Evolutionary conservation across 176 grass and related monocot species (phyloP).

Genomic region (Oryza meyeriana): DNA sequence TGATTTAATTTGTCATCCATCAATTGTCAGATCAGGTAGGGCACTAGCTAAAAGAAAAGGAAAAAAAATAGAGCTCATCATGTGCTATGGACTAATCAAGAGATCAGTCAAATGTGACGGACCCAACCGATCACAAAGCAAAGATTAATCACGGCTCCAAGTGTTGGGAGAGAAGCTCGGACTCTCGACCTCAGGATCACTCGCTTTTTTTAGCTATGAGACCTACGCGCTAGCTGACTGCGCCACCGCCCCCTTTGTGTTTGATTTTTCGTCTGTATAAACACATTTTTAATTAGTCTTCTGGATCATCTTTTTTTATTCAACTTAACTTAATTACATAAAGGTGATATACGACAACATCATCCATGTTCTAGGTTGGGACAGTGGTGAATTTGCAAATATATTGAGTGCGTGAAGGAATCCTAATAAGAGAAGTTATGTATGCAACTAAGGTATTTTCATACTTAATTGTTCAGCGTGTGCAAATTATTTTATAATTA

Average conservation of each 20-base stretch:
- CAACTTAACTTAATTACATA: too few species aligned
- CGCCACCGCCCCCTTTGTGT: constrained; percentile 36
- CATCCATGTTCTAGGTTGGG: background rate
- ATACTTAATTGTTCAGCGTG: too few species aligned
- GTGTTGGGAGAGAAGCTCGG: constrained; percentile 62
- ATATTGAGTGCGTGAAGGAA: too few species aligned
- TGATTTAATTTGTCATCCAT: too few species aligned
- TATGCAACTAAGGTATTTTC: too few species aligned
- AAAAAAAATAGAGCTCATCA: background rate
- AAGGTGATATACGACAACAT: too few species aligned
- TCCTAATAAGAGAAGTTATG: too few species aligned
- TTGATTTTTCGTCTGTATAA: background rate
- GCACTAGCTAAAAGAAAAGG: background rate
- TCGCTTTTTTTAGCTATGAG: constrained; percentile 45
- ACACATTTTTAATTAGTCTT: background rate
- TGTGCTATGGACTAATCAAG: constrained; percentile 19
- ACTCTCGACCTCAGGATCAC: constrained; percentile 80
- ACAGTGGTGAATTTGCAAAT: background rate
- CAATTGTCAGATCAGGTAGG: too few species aligned
- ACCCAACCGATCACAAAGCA: constrained; percentile 10
- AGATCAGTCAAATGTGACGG: constrained; percentile 5
- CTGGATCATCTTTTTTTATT: too few species aligned
- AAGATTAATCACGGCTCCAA: background rate
- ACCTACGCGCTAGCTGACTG: constrained; percentile 78
- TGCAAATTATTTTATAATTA: too few species aligned